Evolutionary conservation across 495 filamentous ascomycete genomes (phyloP).

Genomic region (Penicillium tannophilum): DNA sequence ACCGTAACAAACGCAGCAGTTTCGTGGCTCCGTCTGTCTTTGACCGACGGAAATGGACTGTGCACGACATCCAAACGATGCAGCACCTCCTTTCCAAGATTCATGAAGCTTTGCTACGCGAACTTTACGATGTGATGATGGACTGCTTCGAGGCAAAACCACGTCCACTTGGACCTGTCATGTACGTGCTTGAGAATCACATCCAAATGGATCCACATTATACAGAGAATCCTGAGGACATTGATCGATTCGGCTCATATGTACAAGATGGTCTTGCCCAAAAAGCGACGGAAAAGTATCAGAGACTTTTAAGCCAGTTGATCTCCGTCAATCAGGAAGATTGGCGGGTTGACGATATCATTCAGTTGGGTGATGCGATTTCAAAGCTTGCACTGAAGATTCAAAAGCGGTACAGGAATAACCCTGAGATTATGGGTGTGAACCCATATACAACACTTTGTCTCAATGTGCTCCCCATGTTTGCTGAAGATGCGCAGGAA

Average conservation of each 20-base stretch:
- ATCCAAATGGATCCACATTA: constrained; percentile 79
- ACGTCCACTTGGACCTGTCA: constrained; percentile 74
- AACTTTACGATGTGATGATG: constrained; percentile 83
- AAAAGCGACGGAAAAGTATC: constrained; percentile 74
- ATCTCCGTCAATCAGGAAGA: constrained; percentile 73
- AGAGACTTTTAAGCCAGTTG: constrained; percentile 66
- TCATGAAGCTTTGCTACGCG: constrained; percentile 81
- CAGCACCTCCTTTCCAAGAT: constrained; percentile 72
- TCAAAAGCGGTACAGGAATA: constrained; percentile 87
- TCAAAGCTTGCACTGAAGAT: constrained; percentile 81
- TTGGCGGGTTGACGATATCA: constrained; percentile 85
- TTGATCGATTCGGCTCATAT: constrained; percentile 66
- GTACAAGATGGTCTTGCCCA: constrained; percentile 71
- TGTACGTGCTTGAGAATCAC: constrained; percentile 83
- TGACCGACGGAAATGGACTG: constrained; percentile 73
- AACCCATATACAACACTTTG: constrained; percentile 81
- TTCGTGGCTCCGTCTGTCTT: constrained; percentile 48
- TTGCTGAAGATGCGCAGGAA: constrained; percentile 82
- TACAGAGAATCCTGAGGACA: constrained; percentile 65
- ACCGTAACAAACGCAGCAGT: constrained; percentile 52
- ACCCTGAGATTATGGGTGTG: constrained; percentile 84
- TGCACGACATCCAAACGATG: constrained; percentile 74
- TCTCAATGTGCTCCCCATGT: constrained; percentile 81
- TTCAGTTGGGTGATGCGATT: constrained; percentile 83
- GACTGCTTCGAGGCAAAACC: constrained; percentile 86